Evolutionary conservation across 805 yeast genomes (phyloP).

Genomic region (Kuraishia hungarica): DNA sequence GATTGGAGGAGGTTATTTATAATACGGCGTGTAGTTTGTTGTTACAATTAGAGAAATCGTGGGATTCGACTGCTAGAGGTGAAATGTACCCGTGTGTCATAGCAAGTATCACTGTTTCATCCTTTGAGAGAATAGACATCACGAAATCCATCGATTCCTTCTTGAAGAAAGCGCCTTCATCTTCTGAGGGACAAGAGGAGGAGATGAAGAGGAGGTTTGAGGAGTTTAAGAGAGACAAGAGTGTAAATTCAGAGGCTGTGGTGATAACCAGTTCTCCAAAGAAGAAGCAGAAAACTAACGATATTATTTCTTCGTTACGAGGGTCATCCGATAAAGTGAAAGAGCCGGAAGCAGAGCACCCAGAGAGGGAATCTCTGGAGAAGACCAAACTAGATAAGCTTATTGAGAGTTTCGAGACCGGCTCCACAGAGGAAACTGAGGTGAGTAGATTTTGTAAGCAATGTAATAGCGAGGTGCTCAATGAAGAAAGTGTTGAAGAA

Average conservation of each 20-base stretch:
- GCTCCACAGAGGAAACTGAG: not conserved
- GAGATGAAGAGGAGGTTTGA: constrained; percentile 3
- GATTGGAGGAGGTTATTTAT: constrained; percentile 20
- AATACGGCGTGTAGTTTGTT: constrained; percentile 12
- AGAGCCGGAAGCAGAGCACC: not conserved
- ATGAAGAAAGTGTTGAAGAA: constrained; percentile 5
- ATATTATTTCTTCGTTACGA: not conserved
- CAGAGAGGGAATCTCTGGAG: not conserved
- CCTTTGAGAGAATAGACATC: constrained; percentile 35
- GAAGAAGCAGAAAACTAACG: not conserved
- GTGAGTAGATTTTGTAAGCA: constrained; percentile 1
- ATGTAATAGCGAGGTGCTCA: constrained; percentile 2
- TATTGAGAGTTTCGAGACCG: too few relatives aligned
- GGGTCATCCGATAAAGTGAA: too few relatives aligned
- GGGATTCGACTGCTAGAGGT: constrained; percentile 16
- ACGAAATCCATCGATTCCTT: constrained; percentile 18
- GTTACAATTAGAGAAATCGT: constrained; percentile 13
- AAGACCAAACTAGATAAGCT: too few relatives aligned
- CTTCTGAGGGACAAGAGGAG: not conserved
- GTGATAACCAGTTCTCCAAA: not conserved
- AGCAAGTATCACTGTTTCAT: constrained; percentile 43
- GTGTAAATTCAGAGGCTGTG: not conserved
- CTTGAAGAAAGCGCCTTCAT: constrained; percentile 5
- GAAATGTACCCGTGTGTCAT: constrained; percentile 39
- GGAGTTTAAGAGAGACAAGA: not conserved